Conservation (phyloP, 768 basidiomycete genomes). For the Rhizopogon sp. region DNA sequence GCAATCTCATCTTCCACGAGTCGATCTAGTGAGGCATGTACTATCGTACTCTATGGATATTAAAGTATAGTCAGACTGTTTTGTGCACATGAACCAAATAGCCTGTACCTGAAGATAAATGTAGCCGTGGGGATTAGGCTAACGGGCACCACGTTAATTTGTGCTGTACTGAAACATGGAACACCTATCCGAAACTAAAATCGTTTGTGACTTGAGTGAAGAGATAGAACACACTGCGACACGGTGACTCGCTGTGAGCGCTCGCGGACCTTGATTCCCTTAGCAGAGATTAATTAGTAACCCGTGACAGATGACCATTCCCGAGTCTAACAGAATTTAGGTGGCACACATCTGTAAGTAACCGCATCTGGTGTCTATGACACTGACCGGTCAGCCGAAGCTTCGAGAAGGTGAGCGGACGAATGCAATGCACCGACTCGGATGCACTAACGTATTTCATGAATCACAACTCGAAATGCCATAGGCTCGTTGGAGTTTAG, state of each 20-base stretch:
- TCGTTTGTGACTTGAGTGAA: background rate
- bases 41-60: background rate
- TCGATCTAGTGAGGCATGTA: background rate
- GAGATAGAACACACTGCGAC: conserved; percentile 1
- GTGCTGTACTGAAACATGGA: background rate
- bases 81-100: conserved; percentile 1
- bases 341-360: conserved; percentile 3
- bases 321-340: conserved; percentile 4
- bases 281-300: background rate
- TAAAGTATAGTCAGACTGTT: background rate
- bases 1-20: conserved; percentile 4
- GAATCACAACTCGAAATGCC: background rate
- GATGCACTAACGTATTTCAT: background rate
- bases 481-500: background rate
- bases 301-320: conserved; percentile 2
- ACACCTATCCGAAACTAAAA: conserved; percentile 4
- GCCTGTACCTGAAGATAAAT: conserved; percentile 9
- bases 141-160: background rate
- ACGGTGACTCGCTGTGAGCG: conserved; percentile 7
- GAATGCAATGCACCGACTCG: background rate
- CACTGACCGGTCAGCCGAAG: conserved; percentile 6
- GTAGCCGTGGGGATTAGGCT: background rate
- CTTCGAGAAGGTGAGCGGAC: conserved; percentile 6
- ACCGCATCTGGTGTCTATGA: background rate
- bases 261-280: conserved; percentile 7